Conservation (phyloP, 164 flowering plant genomes). For the Nymphaea thermarum region DNA sequence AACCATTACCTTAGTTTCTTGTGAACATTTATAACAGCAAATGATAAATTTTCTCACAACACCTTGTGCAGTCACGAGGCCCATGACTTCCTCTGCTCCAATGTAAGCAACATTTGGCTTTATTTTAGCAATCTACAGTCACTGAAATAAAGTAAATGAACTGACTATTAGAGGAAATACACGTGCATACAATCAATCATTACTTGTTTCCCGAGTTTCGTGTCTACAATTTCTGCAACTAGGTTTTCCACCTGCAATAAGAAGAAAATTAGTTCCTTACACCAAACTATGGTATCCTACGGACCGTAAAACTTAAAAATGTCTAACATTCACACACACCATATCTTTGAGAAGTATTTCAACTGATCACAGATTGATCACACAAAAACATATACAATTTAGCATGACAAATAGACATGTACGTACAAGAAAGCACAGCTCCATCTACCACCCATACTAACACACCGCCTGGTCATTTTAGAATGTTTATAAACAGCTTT, state of each 20-base stretch:
- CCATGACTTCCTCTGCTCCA: slow-evolving; percentile 95
- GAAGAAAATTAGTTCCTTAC: too few relatives aligned
- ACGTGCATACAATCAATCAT: slow-evolving; percentile 3
- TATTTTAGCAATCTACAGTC: slow-evolving; percentile 55
- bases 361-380: too few relatives aligned
- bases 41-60: not conserved
- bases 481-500: too few relatives aligned
- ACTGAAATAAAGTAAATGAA: not conserved
- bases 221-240: slow-evolving; percentile 90
- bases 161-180: not conserved
- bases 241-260: slow-evolving; percentile 74
- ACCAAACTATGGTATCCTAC: too few relatives aligned
- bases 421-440: too few relatives aligned
- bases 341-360: too few relatives aligned
- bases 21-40: not conserved
- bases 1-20: not conserved
- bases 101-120: slow-evolving; percentile 82
- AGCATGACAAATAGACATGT: too few relatives aligned
- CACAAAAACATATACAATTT: too few relatives aligned
- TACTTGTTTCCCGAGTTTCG: slow-evolving; percentile 97
- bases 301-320: too few relatives aligned
- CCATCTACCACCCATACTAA: too few relatives aligned
- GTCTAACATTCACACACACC: too few relatives aligned
- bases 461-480: too few relatives aligned
- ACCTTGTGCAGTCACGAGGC: slow-evolving; percentile 99